These are phyloP conservation scores for Allantophomopsis lycopodina DNA, from an alignment of 2,329 filamentous ascomycete species.

Conservation along the genomic window DNA sequence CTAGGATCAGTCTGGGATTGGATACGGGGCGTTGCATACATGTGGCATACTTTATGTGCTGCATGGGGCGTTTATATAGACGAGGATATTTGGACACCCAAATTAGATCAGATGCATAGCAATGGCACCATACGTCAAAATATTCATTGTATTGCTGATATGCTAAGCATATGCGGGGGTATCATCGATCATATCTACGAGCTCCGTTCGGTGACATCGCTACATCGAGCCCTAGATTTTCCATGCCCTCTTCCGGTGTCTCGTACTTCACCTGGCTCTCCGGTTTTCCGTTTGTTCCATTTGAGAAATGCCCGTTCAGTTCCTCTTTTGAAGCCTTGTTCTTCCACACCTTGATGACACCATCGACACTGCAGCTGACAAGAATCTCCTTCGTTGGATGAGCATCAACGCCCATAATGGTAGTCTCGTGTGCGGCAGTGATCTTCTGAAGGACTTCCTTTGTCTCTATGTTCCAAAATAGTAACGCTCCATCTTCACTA, in stretches of 20 bases:
- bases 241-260: background rate
- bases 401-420: slow-evolving; percentile 55
- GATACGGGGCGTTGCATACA: no score
- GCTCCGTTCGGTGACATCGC: no score
- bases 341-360: slow-evolving; percentile 47
- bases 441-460: slow-evolving; percentile 70
- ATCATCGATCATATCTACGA: no score
- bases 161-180: no score
- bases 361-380: slow-evolving; percentile 49
- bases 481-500: slow-evolving; percentile 73
- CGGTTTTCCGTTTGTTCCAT: background rate
- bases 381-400: slow-evolving; percentile 35
- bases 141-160: no score
- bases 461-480: slow-evolving; percentile 81
- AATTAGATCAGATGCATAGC: no score
- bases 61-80: no score
- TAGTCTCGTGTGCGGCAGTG: slow-evolving; percentile 37
- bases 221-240: background rate
- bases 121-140: no score
- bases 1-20: no score
- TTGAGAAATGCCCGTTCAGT: background rate
- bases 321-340: slow-evolving; percentile 20
- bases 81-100: no score
- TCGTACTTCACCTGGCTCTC: background rate
- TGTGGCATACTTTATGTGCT: no score